phyloP scores from a whole-genome alignment of 805 yeast genomes.

The Monosporozyma aquatica region DNA sequence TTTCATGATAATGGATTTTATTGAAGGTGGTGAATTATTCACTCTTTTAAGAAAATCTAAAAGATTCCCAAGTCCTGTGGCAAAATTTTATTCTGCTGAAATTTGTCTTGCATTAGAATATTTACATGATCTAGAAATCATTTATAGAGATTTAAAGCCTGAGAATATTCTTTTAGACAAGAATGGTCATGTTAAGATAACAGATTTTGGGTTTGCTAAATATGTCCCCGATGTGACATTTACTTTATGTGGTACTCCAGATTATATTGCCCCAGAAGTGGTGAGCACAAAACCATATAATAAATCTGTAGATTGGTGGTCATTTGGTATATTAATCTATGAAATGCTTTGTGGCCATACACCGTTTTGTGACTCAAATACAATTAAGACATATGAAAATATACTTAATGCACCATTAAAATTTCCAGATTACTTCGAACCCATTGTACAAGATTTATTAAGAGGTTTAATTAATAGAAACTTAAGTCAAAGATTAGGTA shows the following conservation, averaged over 20 bases:
- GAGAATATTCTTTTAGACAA: slow-evolving; percentile 83
- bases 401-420: slow-evolving; percentile 71
- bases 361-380: slow-evolving; percentile 86
- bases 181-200: slow-evolving; percentile 83
- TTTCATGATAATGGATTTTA: slow-evolving; percentile 94
- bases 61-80: slow-evolving; percentile 90
- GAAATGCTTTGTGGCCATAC: slow-evolving; percentile 95
- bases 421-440: slow-evolving; percentile 68
- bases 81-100: slow-evolving; percentile 93
- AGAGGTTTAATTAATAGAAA: slow-evolving; percentile 71
- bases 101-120: slow-evolving; percentile 79
- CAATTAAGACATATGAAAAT: slow-evolving; percentile 91
- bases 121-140: slow-evolving; percentile 73
- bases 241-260: slow-evolving; percentile 93
- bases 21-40: slow-evolving; percentile 93
- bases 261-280: slow-evolving; percentile 94
- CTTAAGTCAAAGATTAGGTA: slow-evolving; percentile 76
- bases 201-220: slow-evolving; percentile 93
- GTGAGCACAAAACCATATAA: slow-evolving; percentile 90
- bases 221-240: slow-evolving; percentile 87
- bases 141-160: slow-evolving; percentile 87
- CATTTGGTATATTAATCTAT: slow-evolving; percentile 80
- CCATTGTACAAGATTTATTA: slow-evolving; percentile 70
- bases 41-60: slow-evolving; percentile 78
- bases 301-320: slow-evolving; percentile 97